These are phyloP conservation scores for Ceratobasidium sp. DNA, from an alignment of 1,284 basidiomycete species.

Conservation along the genomic window DNA sequence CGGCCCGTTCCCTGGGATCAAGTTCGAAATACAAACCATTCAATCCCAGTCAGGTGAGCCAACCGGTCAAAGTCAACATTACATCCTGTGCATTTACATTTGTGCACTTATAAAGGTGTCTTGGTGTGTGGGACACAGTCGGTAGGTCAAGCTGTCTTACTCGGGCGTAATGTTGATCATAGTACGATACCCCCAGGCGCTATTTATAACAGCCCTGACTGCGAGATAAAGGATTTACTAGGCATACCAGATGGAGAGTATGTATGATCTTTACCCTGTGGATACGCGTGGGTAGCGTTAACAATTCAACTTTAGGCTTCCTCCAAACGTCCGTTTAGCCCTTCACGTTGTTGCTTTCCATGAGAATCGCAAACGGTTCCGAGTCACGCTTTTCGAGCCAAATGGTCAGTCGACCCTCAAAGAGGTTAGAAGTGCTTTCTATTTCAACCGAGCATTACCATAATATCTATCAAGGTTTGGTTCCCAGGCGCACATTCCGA, in stretches of 20 bases:
- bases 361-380: slow-evolving; percentile 36
- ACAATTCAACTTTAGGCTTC: slow-evolving; percentile 14
- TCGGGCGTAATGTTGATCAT: background rate
- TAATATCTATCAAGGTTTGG: slow-evolving; percentile 6
- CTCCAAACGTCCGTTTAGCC: slow-evolving; percentile 31
- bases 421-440: slow-evolving; percentile 10
- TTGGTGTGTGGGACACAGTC: slow-evolving; percentile 32
- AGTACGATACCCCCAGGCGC: background rate
- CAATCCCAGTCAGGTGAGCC: slow-evolving; percentile 15
- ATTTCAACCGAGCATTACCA: background rate
- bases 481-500: slow-evolving; percentile 38
- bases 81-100: background rate
- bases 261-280: background rate
- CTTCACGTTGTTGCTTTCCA: slow-evolving; percentile 37
- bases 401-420: slow-evolving; percentile 10
- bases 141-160: background rate
- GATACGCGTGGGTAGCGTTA: background rate
- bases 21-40: slow-evolving; percentile 1
- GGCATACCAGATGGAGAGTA: slow-evolving; percentile 32
- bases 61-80: background rate
- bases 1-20: slow-evolving; percentile 32
- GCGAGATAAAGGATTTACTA: slow-evolving; percentile 11
- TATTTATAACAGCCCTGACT: slow-evolving; percentile 19
- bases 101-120: background rate
- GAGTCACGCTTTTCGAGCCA: slow-evolving; percentile 25